Conservation (phyloP, 257 asterid species). For the Solanum pimpinellifolium region DNA sequence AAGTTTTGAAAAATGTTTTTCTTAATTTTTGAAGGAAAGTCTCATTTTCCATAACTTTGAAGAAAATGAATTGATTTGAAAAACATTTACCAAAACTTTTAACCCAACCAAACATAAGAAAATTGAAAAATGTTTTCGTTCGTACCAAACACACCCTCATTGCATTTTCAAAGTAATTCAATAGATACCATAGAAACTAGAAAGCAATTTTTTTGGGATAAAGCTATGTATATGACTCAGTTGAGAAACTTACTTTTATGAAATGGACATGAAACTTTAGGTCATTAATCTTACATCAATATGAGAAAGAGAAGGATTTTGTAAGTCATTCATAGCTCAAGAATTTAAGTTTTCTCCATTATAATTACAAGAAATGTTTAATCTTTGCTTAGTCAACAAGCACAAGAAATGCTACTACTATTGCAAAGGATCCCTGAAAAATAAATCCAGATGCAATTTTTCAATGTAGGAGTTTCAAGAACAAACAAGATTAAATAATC, state of each 20-base stretch:
- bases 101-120: no score
- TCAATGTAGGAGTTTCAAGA: not conserved
- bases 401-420: constrained; percentile 12
- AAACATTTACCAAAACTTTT: no score
- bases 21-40: no score
- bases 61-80: no score
- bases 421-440: constrained; percentile 53
- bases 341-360: not conserved
- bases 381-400: not conserved
- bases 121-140: no score
- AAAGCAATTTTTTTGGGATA: not conserved
- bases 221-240: not conserved
- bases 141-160: no score
- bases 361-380: not conserved
- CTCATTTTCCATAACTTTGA: no score
- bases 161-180: not conserved
- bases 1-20: no score
- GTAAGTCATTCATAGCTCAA: not conserved
- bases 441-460: constrained; percentile 57
- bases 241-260: not conserved
- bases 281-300: not conserved
- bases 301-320: not conserved
- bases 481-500: not conserved
- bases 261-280: not conserved
- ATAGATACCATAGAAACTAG: not conserved